phyloP scores from a whole-genome alignment of 1,284 basidiomycete genomes.

The Cutaneotrichosporon sp. region DNA sequence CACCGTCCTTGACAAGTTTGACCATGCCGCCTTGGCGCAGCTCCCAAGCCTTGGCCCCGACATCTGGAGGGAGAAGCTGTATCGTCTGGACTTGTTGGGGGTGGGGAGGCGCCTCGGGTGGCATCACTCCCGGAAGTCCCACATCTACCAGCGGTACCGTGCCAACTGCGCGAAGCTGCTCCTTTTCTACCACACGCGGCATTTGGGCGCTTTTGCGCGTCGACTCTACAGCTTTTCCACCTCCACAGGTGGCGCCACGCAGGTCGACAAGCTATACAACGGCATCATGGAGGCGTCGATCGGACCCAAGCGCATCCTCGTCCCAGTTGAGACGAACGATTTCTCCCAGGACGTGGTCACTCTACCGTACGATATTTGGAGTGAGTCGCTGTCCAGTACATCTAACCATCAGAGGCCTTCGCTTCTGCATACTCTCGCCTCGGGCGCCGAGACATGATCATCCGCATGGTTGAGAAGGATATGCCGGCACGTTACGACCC shows the following conservation, averaged over 20 bases:
- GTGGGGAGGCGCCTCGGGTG: no score
- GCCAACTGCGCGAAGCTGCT: background rate
- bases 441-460: background rate
- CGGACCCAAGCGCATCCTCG: constrained; percentile 26
- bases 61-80: background rate
- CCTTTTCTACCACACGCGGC: background rate
- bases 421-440: background rate
- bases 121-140: no score
- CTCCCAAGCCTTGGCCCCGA: constrained; percentile 12
- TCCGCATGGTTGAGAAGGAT: constrained; percentile 13
- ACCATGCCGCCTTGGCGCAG: constrained; percentile 18
- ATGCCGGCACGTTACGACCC: constrained; percentile 22
- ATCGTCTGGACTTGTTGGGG: background rate
- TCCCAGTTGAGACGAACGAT: no score
- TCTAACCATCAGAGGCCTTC: constrained; percentile 7
- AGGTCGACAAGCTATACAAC: constrained; percentile 20
- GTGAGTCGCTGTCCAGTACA: constrained; percentile 17
- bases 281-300: constrained; percentile 27
- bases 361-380: constrained; percentile 19
- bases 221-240: background rate
- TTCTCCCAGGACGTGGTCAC: no score
- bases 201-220: background rate
- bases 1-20: constrained; percentile 31
- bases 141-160: no score
- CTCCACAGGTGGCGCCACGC: background rate